Base-by-base conservation (phyloP, 2,329 filamentous ascomycete genomes). In the Lasiodiplodia sp. region DNA sequence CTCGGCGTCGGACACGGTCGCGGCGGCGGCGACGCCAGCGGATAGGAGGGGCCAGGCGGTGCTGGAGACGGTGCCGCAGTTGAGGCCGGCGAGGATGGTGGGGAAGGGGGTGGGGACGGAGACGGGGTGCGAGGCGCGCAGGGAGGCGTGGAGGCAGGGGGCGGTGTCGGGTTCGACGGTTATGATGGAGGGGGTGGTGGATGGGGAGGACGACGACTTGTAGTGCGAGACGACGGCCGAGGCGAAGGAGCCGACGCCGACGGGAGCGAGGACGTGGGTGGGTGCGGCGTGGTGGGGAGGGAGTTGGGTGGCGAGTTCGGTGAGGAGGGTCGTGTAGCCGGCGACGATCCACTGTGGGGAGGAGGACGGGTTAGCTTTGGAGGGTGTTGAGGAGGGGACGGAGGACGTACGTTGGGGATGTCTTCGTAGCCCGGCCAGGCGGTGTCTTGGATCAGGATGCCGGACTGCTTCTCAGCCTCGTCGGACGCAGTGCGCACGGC, bases 61-160 rank as follows among this genome's bases (percentile, higher is more conserved):
- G 0, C 79, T 81, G 0, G 89, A 91, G 0, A 91, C 81, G 0
- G 88, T 90, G 0, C 89, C 89, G 71, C 89, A 92, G 71, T 91
- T 87, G 78, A 92, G 85, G 0, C 90, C 90, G 38, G 84, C 83
- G 89, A 92, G 92, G 72, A 91, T 91, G 0, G 89, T 92, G 1
- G 84, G 25, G 25, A 28, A 77, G 72, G 91, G 91, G 0, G 89
- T 92, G 1, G 84, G 78, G 0, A 89, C 81, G 0, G 83, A 75
- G 1, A 80, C 80, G 3, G 82, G 75, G 4, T 90, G 75, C 23
- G 84, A 86, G 53, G 81, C 82, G 68, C 82, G 83, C 8, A 90
- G 75, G 69, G 85, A 88, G 0, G 86, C 83, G 25, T 28, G 25
- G 25, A 28, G 25, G 25, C 25, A 28, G 25, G 25, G 25, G 25